These are phyloP conservation scores for Aristolochia californica DNA, from an alignment of 164 flowering plant genomes.

Conservation along the genomic window DNA sequence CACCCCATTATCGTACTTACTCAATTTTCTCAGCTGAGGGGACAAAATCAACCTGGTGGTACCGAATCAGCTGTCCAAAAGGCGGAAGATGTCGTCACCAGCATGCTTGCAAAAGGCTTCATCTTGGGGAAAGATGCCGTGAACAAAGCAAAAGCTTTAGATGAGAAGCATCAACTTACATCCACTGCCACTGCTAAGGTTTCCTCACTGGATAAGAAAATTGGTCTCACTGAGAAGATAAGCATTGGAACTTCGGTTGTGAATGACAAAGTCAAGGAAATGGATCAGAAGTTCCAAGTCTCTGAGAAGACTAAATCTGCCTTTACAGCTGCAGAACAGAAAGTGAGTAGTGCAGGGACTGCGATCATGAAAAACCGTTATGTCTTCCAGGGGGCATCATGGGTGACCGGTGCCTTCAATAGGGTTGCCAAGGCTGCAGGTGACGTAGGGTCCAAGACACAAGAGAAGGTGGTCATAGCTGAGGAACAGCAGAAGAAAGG, in stretches of 20 bases:
- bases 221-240: slow-evolving; percentile 74
- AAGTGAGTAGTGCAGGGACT: slow-evolving; percentile 74
- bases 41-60: slow-evolving; percentile 28
- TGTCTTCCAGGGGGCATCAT: slow-evolving; percentile 59
- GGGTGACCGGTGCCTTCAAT: slow-evolving; percentile 79
- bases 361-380: slow-evolving; percentile 83
- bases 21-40: slow-evolving; percentile 19
- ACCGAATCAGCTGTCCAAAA: slow-evolving; percentile 66
- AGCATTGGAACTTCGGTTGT: slow-evolving; percentile 59
- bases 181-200: slow-evolving; percentile 89
- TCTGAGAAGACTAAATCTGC: slow-evolving; percentile 90
- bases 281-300: slow-evolving; percentile 86
- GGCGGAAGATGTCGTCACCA: slow-evolving; percentile 86
- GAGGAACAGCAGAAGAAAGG: slow-evolving; percentile 55
- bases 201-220: slow-evolving; percentile 68
- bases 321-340: slow-evolving; percentile 75
- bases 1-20: slow-evolving; percentile 1
- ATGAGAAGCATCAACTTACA: slow-evolving; percentile 72
- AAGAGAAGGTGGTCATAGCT: slow-evolving; percentile 52
- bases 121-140: slow-evolving; percentile 84
- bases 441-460: slow-evolving; percentile 76
- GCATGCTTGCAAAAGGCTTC: slow-evolving; percentile 86
- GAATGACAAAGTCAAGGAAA: slow-evolving; percentile 68
- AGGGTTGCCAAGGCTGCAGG: slow-evolving; percentile 86
- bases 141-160: slow-evolving; percentile 65